Evolutionary conservation across 495 filamentous ascomycete species (phyloP), one percentile per base, ranked within the genome.

Genomic region (Xylaria longipes): DNA sequence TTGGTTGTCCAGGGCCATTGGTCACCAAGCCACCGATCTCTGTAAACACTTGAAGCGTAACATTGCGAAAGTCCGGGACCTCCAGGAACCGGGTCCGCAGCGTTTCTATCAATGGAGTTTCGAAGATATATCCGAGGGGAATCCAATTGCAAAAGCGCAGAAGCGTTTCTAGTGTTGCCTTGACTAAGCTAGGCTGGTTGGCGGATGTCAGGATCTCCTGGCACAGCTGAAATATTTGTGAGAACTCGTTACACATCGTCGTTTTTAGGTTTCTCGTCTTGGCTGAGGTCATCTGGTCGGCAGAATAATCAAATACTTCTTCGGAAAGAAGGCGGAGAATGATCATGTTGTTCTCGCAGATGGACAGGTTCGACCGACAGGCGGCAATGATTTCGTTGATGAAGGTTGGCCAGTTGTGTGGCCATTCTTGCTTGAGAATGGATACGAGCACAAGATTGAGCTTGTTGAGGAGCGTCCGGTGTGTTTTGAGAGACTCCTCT

Each of bases 301-400:
- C 94, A 8, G 97, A 98, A 80, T 94, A 99, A 82, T 99, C 96
- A 78, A 99, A 98, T 8, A 98, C 96, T 82, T 98, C 96, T 80
- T 99, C 96, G 12, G 96, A 98, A 46, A 99, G 87, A 73, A 99
- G 84, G 58, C 97, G 91, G 48, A 99, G 90, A 71, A 99, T 98
- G 52, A 91, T 93, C 97, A 99, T 99, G 83, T 99, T 99, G 84
- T 99, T 99, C 84, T 99, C 96, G 85, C 96, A 99, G 76, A 98
- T 95, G 3, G 96, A 94, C 39, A 98, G 87, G 81, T 93, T 97
- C 68, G 92, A 93, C 76, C 95, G 94, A 79, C 95, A 98, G 35
- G 95, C 97, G 14, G 93, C 91, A 75, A 98, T 94, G 79, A 99
- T 98, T 87, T 99, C 96, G 82, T 97, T 98, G 88, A 98, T 98